Conservation (phyloP, 2,329 filamentous ascomycete genomes). For the Colletotrichum theobromicola region DNA sequence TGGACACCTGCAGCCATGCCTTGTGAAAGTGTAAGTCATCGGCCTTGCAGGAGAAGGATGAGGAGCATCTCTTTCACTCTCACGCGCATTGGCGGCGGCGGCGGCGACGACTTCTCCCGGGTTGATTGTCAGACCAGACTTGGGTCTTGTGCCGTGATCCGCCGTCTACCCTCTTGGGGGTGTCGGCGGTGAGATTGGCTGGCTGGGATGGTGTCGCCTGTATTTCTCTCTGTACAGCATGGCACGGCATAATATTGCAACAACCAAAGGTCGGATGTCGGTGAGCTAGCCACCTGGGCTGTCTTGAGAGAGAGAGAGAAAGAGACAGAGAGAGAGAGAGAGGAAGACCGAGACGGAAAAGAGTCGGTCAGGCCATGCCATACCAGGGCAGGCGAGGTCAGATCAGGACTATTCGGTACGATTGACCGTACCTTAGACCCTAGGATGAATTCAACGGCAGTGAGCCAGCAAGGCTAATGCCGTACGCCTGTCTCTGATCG, state of each 20-base stretch:
- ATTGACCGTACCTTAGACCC: background rate
- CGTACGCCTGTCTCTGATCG: background rate
- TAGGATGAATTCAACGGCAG: background rate
- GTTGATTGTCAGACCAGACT: background rate
- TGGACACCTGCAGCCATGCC: slow-evolving; percentile 4
- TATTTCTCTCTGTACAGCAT: background rate
- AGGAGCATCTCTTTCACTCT: background rate
- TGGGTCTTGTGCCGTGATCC: background rate
- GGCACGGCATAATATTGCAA: background rate
- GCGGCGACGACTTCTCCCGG: background rate
- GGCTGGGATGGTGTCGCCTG: background rate
- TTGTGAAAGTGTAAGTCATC: slow-evolving; percentile 7
- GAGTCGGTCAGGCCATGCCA: background rate
- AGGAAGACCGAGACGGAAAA: background rate
- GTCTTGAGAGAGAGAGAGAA: background rate
- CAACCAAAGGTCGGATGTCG: background rate
- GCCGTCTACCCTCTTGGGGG: background rate
- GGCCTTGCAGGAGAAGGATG: background rate
- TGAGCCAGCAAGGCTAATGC: background rate
- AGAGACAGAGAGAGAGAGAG: background rate
- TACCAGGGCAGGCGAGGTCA: too few species aligned
- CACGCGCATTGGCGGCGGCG: background rate
- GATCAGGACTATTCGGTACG: background rate
- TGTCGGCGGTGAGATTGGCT: background rate
- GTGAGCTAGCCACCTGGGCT: background rate